Conservation (phyloP, 805 yeast species). For the Kluyveromyces aestuarii region DNA sequence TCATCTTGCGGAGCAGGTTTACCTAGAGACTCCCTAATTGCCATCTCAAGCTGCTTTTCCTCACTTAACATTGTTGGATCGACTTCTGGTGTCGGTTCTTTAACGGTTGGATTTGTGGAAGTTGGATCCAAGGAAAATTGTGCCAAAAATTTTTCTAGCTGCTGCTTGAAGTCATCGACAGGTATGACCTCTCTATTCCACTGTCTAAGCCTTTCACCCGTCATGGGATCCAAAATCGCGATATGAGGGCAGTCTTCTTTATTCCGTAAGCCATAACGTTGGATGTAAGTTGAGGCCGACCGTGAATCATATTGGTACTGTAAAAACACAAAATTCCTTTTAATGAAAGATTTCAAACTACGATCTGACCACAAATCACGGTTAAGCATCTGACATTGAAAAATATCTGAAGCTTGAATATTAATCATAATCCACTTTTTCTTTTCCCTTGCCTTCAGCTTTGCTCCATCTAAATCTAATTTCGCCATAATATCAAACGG, state of each 20-base stretch:
- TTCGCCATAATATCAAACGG: conserved; percentile 84
- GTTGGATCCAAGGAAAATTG: conserved; percentile 56
- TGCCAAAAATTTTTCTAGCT: conserved; percentile 59
- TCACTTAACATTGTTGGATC: conserved; percentile 64
- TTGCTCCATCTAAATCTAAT: conserved; percentile 64
- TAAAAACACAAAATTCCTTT: conserved; percentile 65
- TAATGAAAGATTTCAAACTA: conserved; percentile 54
- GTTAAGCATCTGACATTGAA: conserved; percentile 81
- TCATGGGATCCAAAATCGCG: conserved; percentile 86
- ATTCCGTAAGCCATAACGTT: conserved; percentile 59
- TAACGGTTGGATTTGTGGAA: conserved; percentile 55
- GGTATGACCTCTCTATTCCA: conserved; percentile 67
- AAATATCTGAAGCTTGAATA: conserved; percentile 78
- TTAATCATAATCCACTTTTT: conserved; percentile 81
- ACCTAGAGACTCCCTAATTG: conserved; percentile 60
- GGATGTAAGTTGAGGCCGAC: conserved; percentile 60
- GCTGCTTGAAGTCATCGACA: conserved; percentile 50
- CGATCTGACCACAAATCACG: conserved; percentile 85
- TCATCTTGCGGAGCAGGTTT: conserved; percentile 5
- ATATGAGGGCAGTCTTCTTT: conserved; percentile 63
- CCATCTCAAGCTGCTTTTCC: conserved; percentile 75
- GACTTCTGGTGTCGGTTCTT: conserved; percentile 45
- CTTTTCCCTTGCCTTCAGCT: conserved; percentile 45
- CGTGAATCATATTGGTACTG: conserved; percentile 78
- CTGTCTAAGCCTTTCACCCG: conserved; percentile 77